A percentile compares a stretch with the other conserved stretches of the same genome.
Evolutionary conservation across 768 basidiomycete genomes (phyloP).

Genomic region (Gymnopilus junonius): DNA sequence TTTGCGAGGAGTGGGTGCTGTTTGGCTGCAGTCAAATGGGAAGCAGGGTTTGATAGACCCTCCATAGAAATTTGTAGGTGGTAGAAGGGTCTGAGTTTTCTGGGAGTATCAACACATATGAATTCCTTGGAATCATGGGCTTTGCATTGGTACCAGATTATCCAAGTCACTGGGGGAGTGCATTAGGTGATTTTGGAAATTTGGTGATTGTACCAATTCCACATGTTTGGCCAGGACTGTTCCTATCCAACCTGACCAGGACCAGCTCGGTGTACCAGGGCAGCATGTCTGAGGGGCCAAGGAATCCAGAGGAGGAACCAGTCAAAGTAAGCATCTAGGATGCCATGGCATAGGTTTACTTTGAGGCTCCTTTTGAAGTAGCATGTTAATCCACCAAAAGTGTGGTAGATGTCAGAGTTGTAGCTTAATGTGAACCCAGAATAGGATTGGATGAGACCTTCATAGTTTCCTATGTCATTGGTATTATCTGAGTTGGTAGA

Average conservation of each 20-base stretch:
- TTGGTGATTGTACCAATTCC: conserved; percentile 1
- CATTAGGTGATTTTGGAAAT: neutral
- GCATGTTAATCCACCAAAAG: conserved; percentile 2
- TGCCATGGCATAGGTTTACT: conserved; percentile 6
- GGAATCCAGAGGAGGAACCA: conserved; percentile 10
- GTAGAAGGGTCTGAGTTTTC: neutral
- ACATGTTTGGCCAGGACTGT: neutral
- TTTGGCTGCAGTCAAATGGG: conserved; percentile 5
- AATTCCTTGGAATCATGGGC: conserved; percentile 7
- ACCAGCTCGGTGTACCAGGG: conserved; percentile 1
- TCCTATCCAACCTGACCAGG: conserved; percentile 9
- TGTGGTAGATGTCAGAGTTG: conserved; percentile 10
- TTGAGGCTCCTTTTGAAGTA: conserved; percentile 1
- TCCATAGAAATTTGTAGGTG: neutral
- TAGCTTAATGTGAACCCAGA: conserved; percentile 1
- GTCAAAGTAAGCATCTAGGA: conserved; percentile 5
- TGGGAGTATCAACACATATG: neutral
- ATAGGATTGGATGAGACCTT: neutral
- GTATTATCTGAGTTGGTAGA: neutral
- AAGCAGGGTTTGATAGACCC: conserved; percentile 1
- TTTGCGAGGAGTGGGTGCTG: conserved; percentile 4
- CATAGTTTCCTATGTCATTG: conserved; percentile 2
- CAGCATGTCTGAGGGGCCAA: neutral
- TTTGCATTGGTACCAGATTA: conserved; percentile 9
- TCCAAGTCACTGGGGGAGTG: neutral